A percentile compares a stretch with the other conserved stretches of the same genome.
phyloP scores from a whole-genome alignment of 805 yeast species.

The Candida verbasci region DNA sequence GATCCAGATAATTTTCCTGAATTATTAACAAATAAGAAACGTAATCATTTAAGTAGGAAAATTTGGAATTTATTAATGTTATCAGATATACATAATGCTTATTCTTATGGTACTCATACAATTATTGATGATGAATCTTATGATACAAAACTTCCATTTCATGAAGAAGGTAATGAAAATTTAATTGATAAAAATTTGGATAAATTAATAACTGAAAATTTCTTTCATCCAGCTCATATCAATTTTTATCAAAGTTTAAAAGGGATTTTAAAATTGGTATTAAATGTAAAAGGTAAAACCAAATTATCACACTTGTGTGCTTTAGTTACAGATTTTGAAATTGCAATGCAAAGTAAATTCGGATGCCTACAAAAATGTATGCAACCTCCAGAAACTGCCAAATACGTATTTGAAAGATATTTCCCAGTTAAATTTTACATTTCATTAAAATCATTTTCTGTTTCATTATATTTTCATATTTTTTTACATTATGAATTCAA shows the following conservation, averaged over 20 bases:
- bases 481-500: slow-evolving; percentile 33
- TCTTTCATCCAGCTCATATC: slow-evolving; percentile 20
- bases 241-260: slow-evolving; percentile 23
- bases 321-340: slow-evolving; percentile 34
- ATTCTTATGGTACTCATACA: slow-evolving; percentile 46
- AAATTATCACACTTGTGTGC: slow-evolving; percentile 33
- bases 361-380: slow-evolving; percentile 21
- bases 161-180: slow-evolving; percentile 34
- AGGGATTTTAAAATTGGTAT: slow-evolving; percentile 31
- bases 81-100: slow-evolving; percentile 42
- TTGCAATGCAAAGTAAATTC: slow-evolving; percentile 21
- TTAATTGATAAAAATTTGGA: slow-evolving; percentile 38
- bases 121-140: slow-evolving; percentile 34
- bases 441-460: slow-evolving; percentile 26
- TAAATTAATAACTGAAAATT: slow-evolving; percentile 28
- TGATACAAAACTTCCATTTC: slow-evolving; percentile 51
- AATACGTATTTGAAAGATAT: slow-evolving; percentile 12
- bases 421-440: slow-evolving; percentile 23
- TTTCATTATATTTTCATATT: slow-evolving; percentile 40
- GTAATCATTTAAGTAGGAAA: slow-evolving; percentile 49
- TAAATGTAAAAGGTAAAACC: slow-evolving; percentile 37
- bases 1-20: slow-evolving; percentile 32
- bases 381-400: slow-evolving; percentile 9
- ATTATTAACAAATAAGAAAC: slow-evolving; percentile 18
- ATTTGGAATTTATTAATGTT: slow-evolving; percentile 52